These are phyloP conservation scores for Ploettnerulaceae sp. DNA, from an alignment of 2,329 filamentous ascomycete genomes.

Conservation along the genomic window DNA sequence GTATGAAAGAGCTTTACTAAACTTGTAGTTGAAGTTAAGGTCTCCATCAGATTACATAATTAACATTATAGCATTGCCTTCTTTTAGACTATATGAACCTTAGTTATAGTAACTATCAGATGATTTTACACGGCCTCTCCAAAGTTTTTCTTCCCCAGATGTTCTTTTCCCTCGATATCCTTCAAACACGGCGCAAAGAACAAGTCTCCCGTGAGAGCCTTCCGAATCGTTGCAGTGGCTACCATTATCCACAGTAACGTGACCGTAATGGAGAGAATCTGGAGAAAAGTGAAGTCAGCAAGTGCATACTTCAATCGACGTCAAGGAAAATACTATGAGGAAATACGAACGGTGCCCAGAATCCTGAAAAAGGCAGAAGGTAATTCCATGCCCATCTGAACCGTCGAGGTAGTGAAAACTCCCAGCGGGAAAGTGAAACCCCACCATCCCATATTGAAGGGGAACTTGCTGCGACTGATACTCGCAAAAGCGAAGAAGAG, in stretches of 20 bases:
- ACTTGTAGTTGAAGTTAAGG: too few species aligned
- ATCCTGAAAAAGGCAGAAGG: conserved; percentile 52
- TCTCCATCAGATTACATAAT: too few species aligned
- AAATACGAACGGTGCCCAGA: conserved; percentile 44
- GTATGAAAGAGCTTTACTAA: too few species aligned
- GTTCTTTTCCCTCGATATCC: conserved; percentile 29
- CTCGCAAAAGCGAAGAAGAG: conserved; percentile 48
- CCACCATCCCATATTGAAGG: conserved; percentile 62
- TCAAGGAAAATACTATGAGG: conserved; percentile 27
- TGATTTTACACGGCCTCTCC: too few species aligned
- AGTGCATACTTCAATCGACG: too few species aligned
- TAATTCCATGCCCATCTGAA: conserved; percentile 46
- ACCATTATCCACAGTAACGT: conserved; percentile 53
- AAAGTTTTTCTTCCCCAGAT: too few species aligned
- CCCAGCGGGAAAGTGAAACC: conserved; percentile 56
- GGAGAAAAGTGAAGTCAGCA: too few species aligned
- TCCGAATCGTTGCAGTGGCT: conserved; percentile 43
- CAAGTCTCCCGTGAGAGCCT: conserved; percentile 44
- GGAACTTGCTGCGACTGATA: conserved; percentile 43
- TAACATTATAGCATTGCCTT: too few species aligned
- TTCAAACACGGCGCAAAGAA: conserved; percentile 51
- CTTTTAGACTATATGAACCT: too few species aligned
- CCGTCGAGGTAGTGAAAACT: conserved; percentile 48
- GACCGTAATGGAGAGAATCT: conserved; percentile 47
- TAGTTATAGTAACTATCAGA: too few species aligned